These are phyloP conservation scores for Microsporum audouinii DNA, from an alignment of 2,329 filamentous ascomycete genomes.

Conservation along the genomic window DNA sequence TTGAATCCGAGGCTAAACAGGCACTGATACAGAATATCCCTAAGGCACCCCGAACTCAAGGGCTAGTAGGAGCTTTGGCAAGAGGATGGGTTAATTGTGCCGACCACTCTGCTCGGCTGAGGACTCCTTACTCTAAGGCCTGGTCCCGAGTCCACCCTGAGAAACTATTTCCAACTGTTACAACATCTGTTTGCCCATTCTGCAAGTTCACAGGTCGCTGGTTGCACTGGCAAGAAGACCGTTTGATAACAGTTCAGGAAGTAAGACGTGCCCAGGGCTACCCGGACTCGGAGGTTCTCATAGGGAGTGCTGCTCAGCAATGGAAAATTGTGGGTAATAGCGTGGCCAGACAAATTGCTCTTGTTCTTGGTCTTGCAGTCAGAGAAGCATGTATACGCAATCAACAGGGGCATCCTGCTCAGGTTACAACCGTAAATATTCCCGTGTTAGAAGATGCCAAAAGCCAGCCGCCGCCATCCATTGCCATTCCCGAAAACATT, in stretches of 20 bases:
- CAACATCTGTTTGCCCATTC: conserved; percentile 41
- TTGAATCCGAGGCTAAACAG: conserved; percentile 32
- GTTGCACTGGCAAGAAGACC: conserved; percentile 56
- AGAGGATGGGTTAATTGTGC: conserved; percentile 16
- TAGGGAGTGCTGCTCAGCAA: conserved; percentile 47
- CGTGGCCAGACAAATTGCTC: conserved; percentile 56
- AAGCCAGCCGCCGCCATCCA: background rate
- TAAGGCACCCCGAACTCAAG: conserved; percentile 30
- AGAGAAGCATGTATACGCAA: conserved; percentile 43
- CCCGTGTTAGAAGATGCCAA: background rate
- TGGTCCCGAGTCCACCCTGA: conserved; percentile 30
- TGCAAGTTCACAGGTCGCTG: conserved; percentile 46
- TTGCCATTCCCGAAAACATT: background rate
- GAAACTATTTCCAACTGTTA: conserved; percentile 51
- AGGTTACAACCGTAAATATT: background rate
- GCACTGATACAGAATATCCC: conserved; percentile 49
- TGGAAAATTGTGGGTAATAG: conserved; percentile 64
- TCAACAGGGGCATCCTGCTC: background rate
- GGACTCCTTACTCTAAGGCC: background rate
- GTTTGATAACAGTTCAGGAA: conserved; percentile 55
- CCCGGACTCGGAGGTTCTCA: conserved; percentile 56
- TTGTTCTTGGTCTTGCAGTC: conserved; percentile 54
- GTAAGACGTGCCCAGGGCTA: conserved; percentile 58
- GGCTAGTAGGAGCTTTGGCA: conserved; percentile 13
- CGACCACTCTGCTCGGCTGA: conserved; percentile 11